Evolutionary conservation across 148 eudicot species (phyloP).

Genomic region (Rhododendron simsii): DNA sequence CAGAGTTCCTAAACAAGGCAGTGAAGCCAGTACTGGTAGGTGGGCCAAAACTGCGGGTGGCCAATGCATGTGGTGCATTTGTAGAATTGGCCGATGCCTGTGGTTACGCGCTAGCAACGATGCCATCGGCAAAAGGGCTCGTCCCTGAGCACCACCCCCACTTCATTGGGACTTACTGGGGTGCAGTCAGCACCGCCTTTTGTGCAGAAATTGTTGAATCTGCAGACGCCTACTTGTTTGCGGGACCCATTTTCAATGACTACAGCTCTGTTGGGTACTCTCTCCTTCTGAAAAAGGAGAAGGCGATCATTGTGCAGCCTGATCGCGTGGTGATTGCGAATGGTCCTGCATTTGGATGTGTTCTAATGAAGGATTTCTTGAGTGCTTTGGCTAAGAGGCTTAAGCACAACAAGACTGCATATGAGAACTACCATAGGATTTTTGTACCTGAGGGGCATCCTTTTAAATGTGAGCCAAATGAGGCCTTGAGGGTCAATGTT

Average conservation of each 20-base stretch:
- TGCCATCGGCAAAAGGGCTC: constrained; percentile 80
- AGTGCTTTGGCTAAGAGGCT: constrained; percentile 49
- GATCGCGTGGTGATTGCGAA: constrained; percentile 65
- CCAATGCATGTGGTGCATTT: constrained; percentile 53
- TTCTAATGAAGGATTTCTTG: constrained; percentile 76
- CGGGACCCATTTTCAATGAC: constrained; percentile 81
- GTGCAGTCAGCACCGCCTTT: constrained; percentile 74
- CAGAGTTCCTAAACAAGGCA: constrained; percentile 67
- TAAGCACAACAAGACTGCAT: constrained; percentile 52
- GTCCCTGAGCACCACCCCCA: constrained; percentile 73
- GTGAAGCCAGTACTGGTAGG: constrained; percentile 84
- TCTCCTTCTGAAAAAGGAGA: constrained; percentile 67
- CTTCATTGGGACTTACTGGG: constrained; percentile 82
- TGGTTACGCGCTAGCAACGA: constrained; percentile 57
- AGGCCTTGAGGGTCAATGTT: constrained; percentile 72
- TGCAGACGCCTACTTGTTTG: constrained; percentile 76
- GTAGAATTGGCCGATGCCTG: constrained; percentile 57
- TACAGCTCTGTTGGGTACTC: constrained; percentile 90
- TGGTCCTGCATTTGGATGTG: constrained; percentile 73
- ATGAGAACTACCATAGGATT: constrained; percentile 68
- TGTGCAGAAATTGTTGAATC: constrained; percentile 85
- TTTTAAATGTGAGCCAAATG: constrained; percentile 44
- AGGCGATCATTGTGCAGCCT: constrained; percentile 68
- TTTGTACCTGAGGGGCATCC: constrained; percentile 71
- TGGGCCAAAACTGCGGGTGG: constrained; percentile 61